Conservation (phyloP, 2,329 filamentous ascomycete genomes). For the Penicillium sumatraense region DNA sequence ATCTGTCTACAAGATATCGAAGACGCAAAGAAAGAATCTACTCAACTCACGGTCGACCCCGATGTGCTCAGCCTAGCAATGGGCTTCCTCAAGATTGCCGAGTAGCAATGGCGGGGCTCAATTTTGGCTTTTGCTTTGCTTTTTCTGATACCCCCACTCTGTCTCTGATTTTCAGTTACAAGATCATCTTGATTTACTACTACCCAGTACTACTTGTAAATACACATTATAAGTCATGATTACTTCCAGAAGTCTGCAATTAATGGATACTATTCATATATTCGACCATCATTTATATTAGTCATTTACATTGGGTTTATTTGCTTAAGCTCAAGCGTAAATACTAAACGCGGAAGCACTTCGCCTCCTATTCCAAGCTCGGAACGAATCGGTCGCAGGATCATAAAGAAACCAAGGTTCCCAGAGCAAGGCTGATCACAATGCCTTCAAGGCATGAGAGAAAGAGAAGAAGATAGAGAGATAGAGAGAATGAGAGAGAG, state of each 20-base stretch:
- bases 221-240: not conserved
- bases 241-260: not conserved
- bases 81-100: conserved; percentile 37
- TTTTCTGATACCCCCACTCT: conserved; percentile 14
- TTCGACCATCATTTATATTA: conserved; percentile 2
- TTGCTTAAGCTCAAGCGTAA: not conserved
- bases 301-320: conserved; percentile 10
- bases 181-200: not conserved
- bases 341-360: not conserved
- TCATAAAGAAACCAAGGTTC: not conserved
- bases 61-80: conserved; percentile 39
- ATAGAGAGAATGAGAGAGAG: not conserved
- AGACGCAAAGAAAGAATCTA: conserved; percentile 7
- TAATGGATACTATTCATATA: not conserved
- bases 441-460: not conserved
- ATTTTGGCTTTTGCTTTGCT: not conserved
- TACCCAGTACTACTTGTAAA: not conserved
- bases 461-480: too few species aligned
- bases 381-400: not conserved
- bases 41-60: conserved; percentile 27
- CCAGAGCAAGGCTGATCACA: not conserved
- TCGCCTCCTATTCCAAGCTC: not conserved
- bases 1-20: conserved; percentile 38
- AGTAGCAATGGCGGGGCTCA: conserved; percentile 9
- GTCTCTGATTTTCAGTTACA: too few species aligned